Conservation (phyloP, 169 alveolate species). For the Plasmodium coatneyi region DNA sequence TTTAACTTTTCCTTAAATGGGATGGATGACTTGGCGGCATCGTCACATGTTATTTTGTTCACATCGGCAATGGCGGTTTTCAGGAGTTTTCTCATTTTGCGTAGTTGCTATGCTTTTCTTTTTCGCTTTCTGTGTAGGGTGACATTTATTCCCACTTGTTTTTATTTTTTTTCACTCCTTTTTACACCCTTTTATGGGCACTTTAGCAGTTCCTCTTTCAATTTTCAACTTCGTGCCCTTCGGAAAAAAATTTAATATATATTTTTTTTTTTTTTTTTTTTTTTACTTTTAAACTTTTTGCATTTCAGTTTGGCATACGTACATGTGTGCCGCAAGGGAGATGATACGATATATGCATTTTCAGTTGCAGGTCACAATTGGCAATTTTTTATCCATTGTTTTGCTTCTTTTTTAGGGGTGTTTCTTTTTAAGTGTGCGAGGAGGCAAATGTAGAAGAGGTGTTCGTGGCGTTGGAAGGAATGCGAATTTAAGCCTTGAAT, state of each 20-base stretch:
- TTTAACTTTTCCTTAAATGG: conserved; percentile 40
- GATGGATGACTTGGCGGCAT: background rate
- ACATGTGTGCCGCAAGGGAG: background rate
- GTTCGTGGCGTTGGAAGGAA: background rate
- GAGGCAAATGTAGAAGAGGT: background rate
- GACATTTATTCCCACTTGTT: background rate
- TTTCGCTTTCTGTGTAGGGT: background rate
- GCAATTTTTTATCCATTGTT: background rate
- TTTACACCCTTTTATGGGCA: background rate
- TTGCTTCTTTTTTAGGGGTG: background rate
- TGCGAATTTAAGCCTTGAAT: background rate
- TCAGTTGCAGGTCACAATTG: background rate
- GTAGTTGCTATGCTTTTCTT: background rate
- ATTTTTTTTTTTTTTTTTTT: background rate
- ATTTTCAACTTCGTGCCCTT: background rate
- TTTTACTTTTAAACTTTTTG: background rate
- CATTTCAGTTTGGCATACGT: background rate
- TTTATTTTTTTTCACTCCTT: background rate
- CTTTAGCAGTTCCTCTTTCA: background rate
- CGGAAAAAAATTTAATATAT: background rate
- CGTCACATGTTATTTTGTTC: conserved; percentile 20
- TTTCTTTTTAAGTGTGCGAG: background rate
- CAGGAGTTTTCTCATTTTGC: conserved; percentile 64
- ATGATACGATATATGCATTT: background rate
- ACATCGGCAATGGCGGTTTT: conserved; percentile 58